Percentiles rank a stretch among this genome's conserved stretches.
phyloP scores from a whole-genome alignment of 169 alveolate genomes.

The Ichthyophthirius multifiliis region DNA sequence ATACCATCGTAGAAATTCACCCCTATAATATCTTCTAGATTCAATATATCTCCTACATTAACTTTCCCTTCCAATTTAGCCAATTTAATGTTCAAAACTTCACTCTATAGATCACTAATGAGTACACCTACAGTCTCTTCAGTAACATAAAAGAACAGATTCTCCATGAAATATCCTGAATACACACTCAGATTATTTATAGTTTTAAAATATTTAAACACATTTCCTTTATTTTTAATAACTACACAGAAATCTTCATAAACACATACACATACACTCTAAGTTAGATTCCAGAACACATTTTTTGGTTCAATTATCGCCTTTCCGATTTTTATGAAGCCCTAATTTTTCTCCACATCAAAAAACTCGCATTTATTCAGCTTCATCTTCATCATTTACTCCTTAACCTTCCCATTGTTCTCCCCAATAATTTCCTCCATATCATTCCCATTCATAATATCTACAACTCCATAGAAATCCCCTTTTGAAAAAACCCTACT shows the following conservation, averaged over 20 bases:
- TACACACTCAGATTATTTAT: not conserved
- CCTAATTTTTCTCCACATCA: not conserved
- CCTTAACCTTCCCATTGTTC: not conserved
- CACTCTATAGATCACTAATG: not conserved
- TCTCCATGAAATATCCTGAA: constrained; percentile 9
- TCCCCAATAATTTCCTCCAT: not conserved
- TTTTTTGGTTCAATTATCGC: not conserved
- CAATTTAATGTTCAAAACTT: not conserved
- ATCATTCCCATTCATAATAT: not conserved
- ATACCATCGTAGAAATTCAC: not conserved
- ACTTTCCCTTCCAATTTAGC: not conserved
- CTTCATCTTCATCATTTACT: not conserved
- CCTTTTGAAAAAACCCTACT: not conserved
- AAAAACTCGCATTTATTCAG: constrained; percentile 6
- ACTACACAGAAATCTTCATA: not conserved
- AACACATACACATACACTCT: not conserved
- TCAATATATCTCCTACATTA: not conserved
- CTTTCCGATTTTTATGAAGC: not conserved
- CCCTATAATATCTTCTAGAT: constrained; percentile 7
- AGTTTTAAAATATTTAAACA: not conserved
- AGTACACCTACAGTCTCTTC: not conserved
- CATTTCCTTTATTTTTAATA: not conserved
- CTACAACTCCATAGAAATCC: not conserved
- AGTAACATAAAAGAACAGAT: constrained; percentile 3
- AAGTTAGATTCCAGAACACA: constrained; percentile 1